Evolutionary conservation across 345 rosid species (phyloP).

Genomic region (Alliaria petiolata): DNA sequence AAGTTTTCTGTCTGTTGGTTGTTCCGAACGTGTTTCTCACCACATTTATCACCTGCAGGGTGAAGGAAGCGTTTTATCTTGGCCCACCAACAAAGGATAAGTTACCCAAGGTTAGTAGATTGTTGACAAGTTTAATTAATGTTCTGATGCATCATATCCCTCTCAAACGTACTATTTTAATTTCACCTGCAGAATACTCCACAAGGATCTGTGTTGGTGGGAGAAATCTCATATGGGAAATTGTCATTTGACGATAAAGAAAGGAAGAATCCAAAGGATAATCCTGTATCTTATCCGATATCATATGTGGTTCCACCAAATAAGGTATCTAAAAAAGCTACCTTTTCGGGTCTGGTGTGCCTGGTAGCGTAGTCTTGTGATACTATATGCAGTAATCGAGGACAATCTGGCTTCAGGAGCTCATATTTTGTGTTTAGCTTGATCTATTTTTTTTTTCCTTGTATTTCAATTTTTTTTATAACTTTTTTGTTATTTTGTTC

Average conservation of each 20-base stretch:
- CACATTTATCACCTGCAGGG: conserved; percentile 43
- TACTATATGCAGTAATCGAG: conserved; percentile 12
- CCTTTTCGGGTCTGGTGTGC: not conserved
- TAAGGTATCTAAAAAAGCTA: conserved; percentile 49
- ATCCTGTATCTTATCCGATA: conserved; percentile 62
- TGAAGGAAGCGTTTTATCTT: conserved; percentile 83
- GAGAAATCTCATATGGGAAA: conserved; percentile 77
- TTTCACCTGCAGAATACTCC: conserved; percentile 60
- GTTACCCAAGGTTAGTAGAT: conserved; percentile 40
- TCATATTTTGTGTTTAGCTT: conserved; percentile 1
- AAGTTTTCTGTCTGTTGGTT: not conserved
- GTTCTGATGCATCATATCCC: not conserved
- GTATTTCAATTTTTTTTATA: not conserved
- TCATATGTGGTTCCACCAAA: conserved; percentile 79
- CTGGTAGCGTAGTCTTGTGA: not conserved
- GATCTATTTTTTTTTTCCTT: not conserved
- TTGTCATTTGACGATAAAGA: conserved; percentile 48
- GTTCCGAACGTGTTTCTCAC: not conserved
- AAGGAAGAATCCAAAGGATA: conserved; percentile 56
- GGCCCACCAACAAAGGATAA: conserved; percentile 80
- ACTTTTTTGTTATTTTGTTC: not conserved
- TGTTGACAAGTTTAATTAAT: conserved; percentile 1
- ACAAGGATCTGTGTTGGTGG: conserved; percentile 79
- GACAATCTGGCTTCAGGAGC: conserved; percentile 6
- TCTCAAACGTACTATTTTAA: conserved; percentile 10